These are phyloP conservation scores for Camelina hispida DNA, from an alignment of 345 rosid genomes.

Conservation along the genomic window DNA sequence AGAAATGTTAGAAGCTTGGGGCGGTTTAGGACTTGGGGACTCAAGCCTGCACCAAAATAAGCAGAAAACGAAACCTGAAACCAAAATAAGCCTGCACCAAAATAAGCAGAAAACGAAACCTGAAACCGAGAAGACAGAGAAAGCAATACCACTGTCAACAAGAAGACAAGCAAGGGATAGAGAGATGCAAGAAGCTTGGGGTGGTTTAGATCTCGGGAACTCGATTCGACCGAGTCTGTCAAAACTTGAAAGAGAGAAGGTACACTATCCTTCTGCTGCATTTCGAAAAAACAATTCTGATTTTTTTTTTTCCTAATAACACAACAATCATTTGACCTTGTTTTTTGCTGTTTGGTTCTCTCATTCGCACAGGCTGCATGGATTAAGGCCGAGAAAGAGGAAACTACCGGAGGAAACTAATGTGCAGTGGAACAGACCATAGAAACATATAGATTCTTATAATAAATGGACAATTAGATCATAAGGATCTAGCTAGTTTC, in stretches of 20 bases:
- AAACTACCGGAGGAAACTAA: conserved; percentile 41
- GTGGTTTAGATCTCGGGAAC: conserved; percentile 84
- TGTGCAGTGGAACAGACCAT: conserved; percentile 5
- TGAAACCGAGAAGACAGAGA: conserved; percentile 61
- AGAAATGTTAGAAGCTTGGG: conserved; percentile 89
- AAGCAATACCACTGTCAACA: conserved; percentile 32
- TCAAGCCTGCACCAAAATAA: conserved; percentile 39
- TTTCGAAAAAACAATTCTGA: background rate
- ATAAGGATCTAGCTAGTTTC: conserved; percentile 8
- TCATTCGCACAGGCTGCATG: conserved; percentile 74
- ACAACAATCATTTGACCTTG: conserved; percentile 4
- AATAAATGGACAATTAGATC: conserved; percentile 17
- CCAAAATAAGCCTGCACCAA: conserved; percentile 23
- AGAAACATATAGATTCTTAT: background rate
- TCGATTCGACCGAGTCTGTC: conserved; percentile 70
- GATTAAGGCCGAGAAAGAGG: conserved; percentile 91
- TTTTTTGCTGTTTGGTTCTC: conserved; percentile 26
- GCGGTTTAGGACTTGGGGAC: conserved; percentile 84
- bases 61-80: conserved; percentile 59
- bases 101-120: conserved; percentile 49
- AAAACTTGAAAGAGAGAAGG: conserved; percentile 88
- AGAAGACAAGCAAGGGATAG: conserved; percentile 69
- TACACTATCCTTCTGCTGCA: conserved; percentile 33
- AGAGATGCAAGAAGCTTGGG: conserved; percentile 92
- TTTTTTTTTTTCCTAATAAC: background rate